phyloP scores from a whole-genome alignment of 495 filamentous ascomycete genomes.

The Neurospora tetrasperma region DNA sequence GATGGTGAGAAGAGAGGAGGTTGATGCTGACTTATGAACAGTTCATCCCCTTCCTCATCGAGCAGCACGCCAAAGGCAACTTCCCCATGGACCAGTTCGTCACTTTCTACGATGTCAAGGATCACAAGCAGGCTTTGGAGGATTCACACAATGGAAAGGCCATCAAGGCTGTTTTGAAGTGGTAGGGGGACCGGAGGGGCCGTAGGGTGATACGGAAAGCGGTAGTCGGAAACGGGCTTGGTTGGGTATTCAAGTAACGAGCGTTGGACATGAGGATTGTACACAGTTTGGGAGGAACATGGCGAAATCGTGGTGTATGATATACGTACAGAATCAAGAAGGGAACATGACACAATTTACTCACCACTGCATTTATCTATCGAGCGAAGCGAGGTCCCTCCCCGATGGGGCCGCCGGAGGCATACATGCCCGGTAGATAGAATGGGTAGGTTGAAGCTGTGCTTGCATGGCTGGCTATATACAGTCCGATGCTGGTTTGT shows the following conservation, averaged over 20 bases:
- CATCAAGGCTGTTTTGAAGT: constrained; percentile 22
- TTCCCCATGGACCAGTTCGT: constrained; percentile 34
- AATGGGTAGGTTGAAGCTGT: neutral
- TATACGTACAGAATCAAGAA: neutral
- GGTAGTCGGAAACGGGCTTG: neutral
- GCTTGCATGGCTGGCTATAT: neutral
- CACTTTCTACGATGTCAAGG: constrained; percentile 19
- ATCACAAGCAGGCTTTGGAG: constrained; percentile 17
- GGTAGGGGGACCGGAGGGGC: constrained; percentile 2
- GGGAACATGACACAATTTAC: neutral
- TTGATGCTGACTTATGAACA: constrained; percentile 21
- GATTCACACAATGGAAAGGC: constrained; percentile 15
- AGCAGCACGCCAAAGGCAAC: constrained; percentile 30
- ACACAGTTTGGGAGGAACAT: neutral
- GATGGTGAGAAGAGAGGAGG: neutral
- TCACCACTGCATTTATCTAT: neutral
- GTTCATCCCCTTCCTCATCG: constrained; percentile 29
- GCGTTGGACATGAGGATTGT: neutral
- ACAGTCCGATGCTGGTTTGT: no score
- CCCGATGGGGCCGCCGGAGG: neutral
- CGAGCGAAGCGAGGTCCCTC: neutral
- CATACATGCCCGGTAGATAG: neutral
- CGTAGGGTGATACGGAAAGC: neutral
- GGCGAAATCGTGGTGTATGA: neutral
- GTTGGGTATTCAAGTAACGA: neutral